phyloP scores from a whole-genome alignment of 108 stramenopile species.

The Licmophora abbreviata region DNA sequence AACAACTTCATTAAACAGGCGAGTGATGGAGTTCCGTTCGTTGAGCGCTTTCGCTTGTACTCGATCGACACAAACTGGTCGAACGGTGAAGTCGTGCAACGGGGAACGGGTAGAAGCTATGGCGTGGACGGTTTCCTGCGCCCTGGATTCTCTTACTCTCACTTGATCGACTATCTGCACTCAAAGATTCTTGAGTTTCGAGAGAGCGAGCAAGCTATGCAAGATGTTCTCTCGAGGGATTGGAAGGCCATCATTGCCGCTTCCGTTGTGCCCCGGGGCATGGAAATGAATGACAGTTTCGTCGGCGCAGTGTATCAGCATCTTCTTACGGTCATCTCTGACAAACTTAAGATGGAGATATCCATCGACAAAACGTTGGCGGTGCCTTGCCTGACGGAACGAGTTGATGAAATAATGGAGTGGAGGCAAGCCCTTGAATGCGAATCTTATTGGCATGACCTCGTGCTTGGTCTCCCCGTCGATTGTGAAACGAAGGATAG shows the following conservation, averaged over 20 bases:
- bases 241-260: slow-evolving; percentile 34
- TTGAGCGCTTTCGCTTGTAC: slow-evolving; percentile 14
- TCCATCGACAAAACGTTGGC: not conserved
- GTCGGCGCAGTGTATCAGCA: slow-evolving; percentile 1
- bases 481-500: slow-evolving; percentile 5
- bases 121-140: slow-evolving; percentile 31
- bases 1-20: slow-evolving; percentile 19
- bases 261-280: slow-evolving; percentile 25
- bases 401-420: slow-evolving; percentile 3
- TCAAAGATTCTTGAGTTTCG: slow-evolving; percentile 18
- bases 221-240: slow-evolving; percentile 15
- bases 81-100: slow-evolving; percentile 22
- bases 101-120: slow-evolving; percentile 20
- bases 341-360: slow-evolving; percentile 15
- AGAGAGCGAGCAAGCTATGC: slow-evolving; percentile 15
- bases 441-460: slow-evolving; percentile 12
- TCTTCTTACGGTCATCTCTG: slow-evolving; percentile 1
- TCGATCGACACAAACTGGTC: slow-evolving; percentile 22
- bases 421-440: not conserved
- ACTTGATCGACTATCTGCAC: slow-evolving; percentile 20
- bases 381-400: not conserved
- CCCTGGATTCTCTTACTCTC: slow-evolving; percentile 18
- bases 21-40: slow-evolving; percentile 18
- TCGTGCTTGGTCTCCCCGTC: slow-evolving; percentile 3
- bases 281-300: slow-evolving; percentile 26